A percentile compares a stretch with the other conserved stretches of the same genome.
Conservation (phyloP, 73 alveolate species). For the Paramecium pentaurelia region DNA sequence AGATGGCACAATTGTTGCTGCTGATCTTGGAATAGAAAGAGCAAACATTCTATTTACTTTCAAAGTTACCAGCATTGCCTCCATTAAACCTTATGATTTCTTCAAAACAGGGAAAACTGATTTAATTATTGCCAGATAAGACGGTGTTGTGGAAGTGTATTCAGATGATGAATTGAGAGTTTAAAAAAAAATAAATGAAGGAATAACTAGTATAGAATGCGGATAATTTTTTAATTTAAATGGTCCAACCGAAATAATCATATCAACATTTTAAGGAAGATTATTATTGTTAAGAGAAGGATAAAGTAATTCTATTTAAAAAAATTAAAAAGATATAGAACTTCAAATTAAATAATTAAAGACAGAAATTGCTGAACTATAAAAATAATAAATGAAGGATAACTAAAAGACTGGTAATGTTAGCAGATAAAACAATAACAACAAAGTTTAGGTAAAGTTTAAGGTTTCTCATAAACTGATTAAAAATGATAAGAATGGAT, state of each 20-base stretch:
- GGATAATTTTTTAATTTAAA: neutral
- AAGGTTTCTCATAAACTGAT: neutral
- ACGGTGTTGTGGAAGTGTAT: conserved; percentile 13
- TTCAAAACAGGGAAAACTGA: conserved; percentile 14
- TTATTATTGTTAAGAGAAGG: conserved; percentile 17
- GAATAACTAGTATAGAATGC: neutral
- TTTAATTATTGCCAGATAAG: neutral
- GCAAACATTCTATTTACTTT: neutral
- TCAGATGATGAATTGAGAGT: neutral
- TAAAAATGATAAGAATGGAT: neutral
- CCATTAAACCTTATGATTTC: neutral
- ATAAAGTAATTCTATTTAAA: neutral
- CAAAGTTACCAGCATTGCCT: neutral
- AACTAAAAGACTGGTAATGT: neutral
- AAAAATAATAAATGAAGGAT: neutral
- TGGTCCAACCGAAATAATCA: neutral
- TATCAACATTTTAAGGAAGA: neutral
- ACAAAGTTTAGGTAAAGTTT: neutral
- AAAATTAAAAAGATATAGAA: neutral
- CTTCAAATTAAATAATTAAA: neutral
- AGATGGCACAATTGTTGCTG: conserved; percentile 29
- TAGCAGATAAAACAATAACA: neutral
- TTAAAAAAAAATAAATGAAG: conserved; percentile 18
- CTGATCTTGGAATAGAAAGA: conserved; percentile 42
- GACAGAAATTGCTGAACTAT: neutral